These are phyloP conservation scores for Dunaliella primolecta DNA, from an alignment of 139 green algal species.

Conservation along the genomic window DNA sequence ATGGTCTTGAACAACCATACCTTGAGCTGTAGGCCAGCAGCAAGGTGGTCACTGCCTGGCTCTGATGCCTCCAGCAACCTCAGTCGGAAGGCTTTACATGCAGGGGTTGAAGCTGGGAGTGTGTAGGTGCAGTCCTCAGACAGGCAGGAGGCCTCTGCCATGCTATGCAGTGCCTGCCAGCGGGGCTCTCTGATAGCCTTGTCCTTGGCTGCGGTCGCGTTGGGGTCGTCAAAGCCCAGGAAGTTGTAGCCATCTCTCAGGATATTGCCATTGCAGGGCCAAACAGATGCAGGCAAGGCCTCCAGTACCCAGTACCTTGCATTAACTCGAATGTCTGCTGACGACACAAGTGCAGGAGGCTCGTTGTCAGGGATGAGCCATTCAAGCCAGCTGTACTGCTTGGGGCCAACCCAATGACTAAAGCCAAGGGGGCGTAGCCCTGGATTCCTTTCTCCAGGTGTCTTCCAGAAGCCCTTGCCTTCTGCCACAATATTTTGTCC, in stretches of 20 bases:
- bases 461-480: conserved; percentile 5
- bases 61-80: background rate
- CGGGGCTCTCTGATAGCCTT: too few relatives aligned
- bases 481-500: conserved; percentile 10
- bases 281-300: background rate
- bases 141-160: too few relatives aligned
- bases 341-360: conserved; percentile 3
- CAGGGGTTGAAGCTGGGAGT: background rate
- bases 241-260: background rate
- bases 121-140: background rate
- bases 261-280: background rate
- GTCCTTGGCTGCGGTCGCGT: too few relatives aligned
- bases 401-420: conserved; percentile 8
- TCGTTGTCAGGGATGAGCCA: conserved; percentile 20
- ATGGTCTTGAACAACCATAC: too few relatives aligned
- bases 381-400: conserved; percentile 25
- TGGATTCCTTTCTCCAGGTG: background rate
- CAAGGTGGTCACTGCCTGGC: background rate
- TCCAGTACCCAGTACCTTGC: background rate
- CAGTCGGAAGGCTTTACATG: background rate
- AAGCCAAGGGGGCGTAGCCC: background rate
- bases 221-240: background rate
- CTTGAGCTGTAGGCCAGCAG: background rate
- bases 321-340: background rate
- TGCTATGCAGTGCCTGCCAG: too few relatives aligned